Conservation (phyloP, 441 rosid species). For the Gossypium lobatum region DNA sequence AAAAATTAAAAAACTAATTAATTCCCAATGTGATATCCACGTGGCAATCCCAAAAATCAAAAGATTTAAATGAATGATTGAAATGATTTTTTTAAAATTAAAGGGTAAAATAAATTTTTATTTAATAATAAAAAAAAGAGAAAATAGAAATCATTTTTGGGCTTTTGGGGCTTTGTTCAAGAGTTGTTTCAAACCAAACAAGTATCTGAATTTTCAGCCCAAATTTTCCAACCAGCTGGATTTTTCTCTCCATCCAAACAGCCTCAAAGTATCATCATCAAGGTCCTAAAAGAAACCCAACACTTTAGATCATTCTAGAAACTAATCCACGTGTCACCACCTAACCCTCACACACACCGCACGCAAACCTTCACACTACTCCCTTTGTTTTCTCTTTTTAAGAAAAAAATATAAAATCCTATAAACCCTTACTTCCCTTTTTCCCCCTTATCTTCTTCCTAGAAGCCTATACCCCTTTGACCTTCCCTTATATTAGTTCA, state of each 20-base stretch:
- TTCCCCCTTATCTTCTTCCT: constrained; percentile 21
- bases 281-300: background rate
- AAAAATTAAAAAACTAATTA: no score
- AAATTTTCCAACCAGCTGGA: constrained; percentile 20
- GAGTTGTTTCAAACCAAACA: background rate
- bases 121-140: background rate
- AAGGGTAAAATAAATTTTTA: no score
- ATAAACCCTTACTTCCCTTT: background rate
- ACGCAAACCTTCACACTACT: background rate
- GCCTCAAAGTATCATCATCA: background rate
- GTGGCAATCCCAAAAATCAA: no score
- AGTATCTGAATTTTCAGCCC: background rate
- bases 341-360: constrained; percentile 9
- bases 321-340: constrained; percentile 11
- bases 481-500: no score
- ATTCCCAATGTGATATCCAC: no score
- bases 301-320: constrained; percentile 34
- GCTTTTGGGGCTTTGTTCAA: background rate
- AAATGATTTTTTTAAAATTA: no score
- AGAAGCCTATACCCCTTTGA: no score
- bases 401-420: background rate
- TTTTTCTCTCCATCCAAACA: constrained; percentile 21
- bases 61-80: no score
- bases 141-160: background rate
- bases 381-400: background rate